phyloP scores from a whole-genome alignment of 164 flowering plant species.

The Kingdonia uniflora region DNA sequence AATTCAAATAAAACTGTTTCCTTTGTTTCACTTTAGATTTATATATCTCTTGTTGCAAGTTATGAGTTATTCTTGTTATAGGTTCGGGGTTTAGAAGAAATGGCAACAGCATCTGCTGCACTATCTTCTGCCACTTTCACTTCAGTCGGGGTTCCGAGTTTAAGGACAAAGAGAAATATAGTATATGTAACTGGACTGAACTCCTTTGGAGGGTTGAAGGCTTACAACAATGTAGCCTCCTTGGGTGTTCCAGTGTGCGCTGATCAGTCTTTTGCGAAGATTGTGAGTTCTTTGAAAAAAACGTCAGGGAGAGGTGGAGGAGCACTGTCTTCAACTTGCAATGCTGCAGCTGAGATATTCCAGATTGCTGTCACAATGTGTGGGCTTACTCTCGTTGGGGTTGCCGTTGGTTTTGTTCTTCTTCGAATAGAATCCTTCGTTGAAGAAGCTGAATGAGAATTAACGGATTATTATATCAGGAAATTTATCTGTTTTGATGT shows the following conservation, averaged over 20 bases:
- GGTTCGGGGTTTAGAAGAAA: conserved; percentile 9
- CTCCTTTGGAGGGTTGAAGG: conserved; percentile 64
- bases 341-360: conserved; percentile 51
- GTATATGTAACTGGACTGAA: conserved; percentile 42
- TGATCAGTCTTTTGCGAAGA: conserved; percentile 43
- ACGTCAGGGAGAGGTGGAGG: conserved; percentile 38
- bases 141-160: conserved; percentile 6
- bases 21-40: not conserved
- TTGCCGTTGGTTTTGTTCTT: conserved; percentile 61
- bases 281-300: conserved; percentile 41
- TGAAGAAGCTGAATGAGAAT: conserved; percentile 36
- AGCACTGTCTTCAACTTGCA: conserved; percentile 38
- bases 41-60: not conserved
- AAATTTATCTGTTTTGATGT: too few relatives aligned
- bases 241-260: conserved; percentile 43
- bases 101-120: conserved; percentile 37
- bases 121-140: conserved; percentile 16
- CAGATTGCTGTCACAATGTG: conserved; percentile 51
- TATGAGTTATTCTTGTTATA: not conserved
- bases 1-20: too few relatives aligned
- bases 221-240: conserved; percentile 34
- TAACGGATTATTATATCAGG: too few relatives aligned
- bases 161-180: conserved; percentile 23
- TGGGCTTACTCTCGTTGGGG: conserved; percentile 48
- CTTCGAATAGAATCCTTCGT: conserved; percentile 48